These are phyloP conservation scores for Wallacemonas sp. DNA, from an alignment of 208 protist species.

Conservation along the genomic window DNA sequence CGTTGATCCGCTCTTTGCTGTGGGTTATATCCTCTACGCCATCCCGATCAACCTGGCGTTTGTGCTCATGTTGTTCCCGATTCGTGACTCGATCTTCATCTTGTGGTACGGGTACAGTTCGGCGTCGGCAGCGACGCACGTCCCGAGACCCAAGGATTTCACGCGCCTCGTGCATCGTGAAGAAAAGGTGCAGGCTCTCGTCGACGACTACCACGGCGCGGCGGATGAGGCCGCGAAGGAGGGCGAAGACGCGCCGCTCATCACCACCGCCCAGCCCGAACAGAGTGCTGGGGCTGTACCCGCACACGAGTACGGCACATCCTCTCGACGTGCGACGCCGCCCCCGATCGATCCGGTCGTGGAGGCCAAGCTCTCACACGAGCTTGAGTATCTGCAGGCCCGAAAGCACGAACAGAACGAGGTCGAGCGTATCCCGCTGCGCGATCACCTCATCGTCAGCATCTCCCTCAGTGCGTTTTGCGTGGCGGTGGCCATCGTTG, in stretches of 20 bases:
- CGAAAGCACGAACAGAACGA: slow-evolving; percentile 29
- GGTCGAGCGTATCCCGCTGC: slow-evolving; percentile 40
- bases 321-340: slow-evolving; percentile 1
- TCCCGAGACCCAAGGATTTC: slow-evolving; percentile 51
- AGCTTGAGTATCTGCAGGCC: slow-evolving; percentile 19
- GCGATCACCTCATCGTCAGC: slow-evolving; percentile 69
- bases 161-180: slow-evolving; percentile 34
- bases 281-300: neutral
- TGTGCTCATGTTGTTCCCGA: slow-evolving; percentile 70
- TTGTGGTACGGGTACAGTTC: slow-evolving; percentile 76
- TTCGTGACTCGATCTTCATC: slow-evolving; percentile 79
- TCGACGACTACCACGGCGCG: slow-evolving; percentile 4
- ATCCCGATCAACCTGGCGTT: slow-evolving; percentile 67
- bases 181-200: slow-evolving; percentile 22
- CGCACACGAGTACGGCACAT: neutral
- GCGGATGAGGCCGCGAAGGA: neutral
- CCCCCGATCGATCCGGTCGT: neutral
- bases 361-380: slow-evolving; percentile 1
- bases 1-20: slow-evolving; percentile 52
- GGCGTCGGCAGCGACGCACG: slow-evolving; percentile 60
- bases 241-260: neutral
- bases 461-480: slow-evolving; percentile 49
- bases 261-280: neutral
- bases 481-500: slow-evolving; percentile 48
- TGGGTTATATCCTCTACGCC: slow-evolving; percentile 63